These are phyloP conservation scores for Oryza meyeriana DNA, from an alignment of 176 grass and related monocot genomes.

Conservation along the genomic window DNA sequence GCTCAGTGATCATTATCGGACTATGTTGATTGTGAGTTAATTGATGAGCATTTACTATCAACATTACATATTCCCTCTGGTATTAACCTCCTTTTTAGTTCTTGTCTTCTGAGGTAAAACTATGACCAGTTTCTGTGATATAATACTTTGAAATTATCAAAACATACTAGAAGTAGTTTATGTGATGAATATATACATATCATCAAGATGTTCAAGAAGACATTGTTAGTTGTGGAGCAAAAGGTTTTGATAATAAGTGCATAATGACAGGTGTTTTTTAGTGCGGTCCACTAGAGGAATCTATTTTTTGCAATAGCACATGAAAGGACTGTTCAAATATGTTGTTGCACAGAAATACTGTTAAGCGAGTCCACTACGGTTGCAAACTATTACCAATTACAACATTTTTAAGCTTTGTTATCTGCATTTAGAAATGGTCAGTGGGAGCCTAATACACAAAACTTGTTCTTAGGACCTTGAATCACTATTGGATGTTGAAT, in stretches of 20 bases:
- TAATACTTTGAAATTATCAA: slow-evolving; percentile 8
- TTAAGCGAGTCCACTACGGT: background rate
- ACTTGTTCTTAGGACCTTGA: background rate
- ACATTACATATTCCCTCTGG: background rate
- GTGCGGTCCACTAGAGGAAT: background rate
- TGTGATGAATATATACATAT: background rate
- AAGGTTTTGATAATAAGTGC: background rate
- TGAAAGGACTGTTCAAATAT: background rate
- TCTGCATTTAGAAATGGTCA: background rate
- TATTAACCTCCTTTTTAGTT: background rate
- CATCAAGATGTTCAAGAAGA: background rate
- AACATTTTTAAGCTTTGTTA: background rate
- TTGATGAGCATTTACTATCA: background rate
- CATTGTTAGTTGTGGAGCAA: background rate
- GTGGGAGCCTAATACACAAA: background rate
- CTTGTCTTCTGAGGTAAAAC: background rate
- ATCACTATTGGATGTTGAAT: background rate
- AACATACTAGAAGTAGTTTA: background rate
- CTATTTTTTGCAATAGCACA: background rate
- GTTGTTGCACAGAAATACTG: background rate
- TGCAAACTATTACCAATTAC: background rate
- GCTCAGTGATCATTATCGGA: background rate
- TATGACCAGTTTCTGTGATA: background rate
- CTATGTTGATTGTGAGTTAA: background rate
- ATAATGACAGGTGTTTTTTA: background rate